Evolutionary conservation across 2,329 filamentous ascomycete genomes (phyloP).

Genomic region (Apiospora pterosperma): DNA sequence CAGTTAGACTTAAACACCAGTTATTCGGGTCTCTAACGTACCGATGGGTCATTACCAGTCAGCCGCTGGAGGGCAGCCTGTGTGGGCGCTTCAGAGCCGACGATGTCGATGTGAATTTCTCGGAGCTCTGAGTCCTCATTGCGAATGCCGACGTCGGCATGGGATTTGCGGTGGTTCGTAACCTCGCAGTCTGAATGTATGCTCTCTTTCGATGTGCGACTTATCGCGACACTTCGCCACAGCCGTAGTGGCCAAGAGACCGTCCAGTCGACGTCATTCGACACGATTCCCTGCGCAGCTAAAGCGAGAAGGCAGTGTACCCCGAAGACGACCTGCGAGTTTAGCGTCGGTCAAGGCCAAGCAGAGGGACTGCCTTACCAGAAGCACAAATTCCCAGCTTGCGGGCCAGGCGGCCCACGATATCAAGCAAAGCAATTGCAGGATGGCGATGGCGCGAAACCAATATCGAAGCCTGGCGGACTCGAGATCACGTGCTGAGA

Average conservation of each 20-base stretch:
- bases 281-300: too few species aligned
- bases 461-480: too few species aligned
- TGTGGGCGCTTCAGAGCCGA: neutral
- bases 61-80: neutral
- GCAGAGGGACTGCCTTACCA: too few species aligned
- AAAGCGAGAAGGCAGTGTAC: too few species aligned
- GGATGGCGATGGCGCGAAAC: too few species aligned
- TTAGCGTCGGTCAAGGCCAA: too few species aligned
- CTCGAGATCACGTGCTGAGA: too few species aligned
- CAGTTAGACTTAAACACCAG: neutral
- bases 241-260: neutral
- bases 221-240: neutral
- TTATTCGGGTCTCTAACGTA: neutral
- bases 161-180: neutral
- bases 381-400: too few species aligned
- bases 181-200: neutral
- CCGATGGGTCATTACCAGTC: neutral
- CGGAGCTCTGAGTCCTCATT: neutral
- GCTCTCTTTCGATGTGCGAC: neutral
- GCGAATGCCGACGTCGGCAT: neutral
- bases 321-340: too few species aligned
- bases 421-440: too few species aligned
- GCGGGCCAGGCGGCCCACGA: too few species aligned
- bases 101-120: neutral
- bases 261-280: neutral